These are phyloP conservation scores for Brassica hybrid DNA, from an alignment of 441 rosid genomes.

Conservation along the genomic window DNA sequence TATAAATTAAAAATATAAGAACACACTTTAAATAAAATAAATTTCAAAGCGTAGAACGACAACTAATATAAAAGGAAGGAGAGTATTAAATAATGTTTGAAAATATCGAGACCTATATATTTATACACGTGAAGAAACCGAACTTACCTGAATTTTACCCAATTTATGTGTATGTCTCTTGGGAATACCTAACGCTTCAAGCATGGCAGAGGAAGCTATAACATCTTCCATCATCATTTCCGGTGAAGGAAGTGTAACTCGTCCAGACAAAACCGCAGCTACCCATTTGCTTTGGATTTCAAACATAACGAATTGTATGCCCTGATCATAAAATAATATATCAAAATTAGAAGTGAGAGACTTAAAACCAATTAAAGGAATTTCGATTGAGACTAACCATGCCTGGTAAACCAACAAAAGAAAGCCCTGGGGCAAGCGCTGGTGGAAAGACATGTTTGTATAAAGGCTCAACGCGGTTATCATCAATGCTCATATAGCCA, in stretches of 20 bases:
- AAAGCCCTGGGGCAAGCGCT: slow-evolving; percentile 63
- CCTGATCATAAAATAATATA: not conserved
- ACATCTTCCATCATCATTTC: slow-evolving; percentile 71
- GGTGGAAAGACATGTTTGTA: slow-evolving; percentile 85
- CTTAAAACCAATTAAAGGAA: not conserved
- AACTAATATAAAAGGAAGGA: no score
- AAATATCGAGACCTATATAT: not conserved
- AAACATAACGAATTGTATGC: slow-evolving; percentile 52
- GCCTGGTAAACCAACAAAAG: slow-evolving; percentile 74
- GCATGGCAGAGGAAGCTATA: slow-evolving; percentile 44
- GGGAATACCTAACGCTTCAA: slow-evolving; percentile 58
- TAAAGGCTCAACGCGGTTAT: slow-evolving; percentile 67
- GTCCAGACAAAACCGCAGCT: slow-evolving; percentile 66
- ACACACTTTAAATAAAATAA: no score
- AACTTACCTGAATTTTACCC: slow-evolving; percentile 11
- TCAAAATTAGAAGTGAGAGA: not conserved
- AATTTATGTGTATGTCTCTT: slow-evolving; percentile 59
- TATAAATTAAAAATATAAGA: no score
- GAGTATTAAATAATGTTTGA: not conserved
- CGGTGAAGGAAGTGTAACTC: slow-evolving; percentile 55
- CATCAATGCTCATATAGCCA: slow-evolving; percentile 64
- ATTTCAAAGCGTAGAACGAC: no score
- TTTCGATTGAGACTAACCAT: slow-evolving; percentile 48
- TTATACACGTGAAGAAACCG: not conserved
- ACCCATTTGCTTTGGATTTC: slow-evolving; percentile 87